Conservation (phyloP, 2,329 filamentous ascomycete genomes). For the Cladosporium sp. region DNA sequence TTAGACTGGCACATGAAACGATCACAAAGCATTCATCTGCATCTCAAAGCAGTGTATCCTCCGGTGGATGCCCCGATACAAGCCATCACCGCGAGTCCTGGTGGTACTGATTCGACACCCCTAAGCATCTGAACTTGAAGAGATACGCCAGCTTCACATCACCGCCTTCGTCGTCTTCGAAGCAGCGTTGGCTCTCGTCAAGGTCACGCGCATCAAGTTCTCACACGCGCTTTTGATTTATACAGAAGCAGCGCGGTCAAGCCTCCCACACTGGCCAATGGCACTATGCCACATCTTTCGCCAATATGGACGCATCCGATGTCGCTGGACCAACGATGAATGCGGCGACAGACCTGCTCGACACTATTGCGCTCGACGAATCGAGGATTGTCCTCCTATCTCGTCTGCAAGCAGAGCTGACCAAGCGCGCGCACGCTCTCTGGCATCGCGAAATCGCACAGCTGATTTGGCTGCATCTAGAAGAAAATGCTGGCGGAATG, state of each 20-base stretch:
- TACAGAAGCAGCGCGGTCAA: conserved; percentile 1
- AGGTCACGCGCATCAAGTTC: not conserved
- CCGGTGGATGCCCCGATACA: not conserved
- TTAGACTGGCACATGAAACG: conserved; percentile 3
- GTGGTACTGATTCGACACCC: not conserved
- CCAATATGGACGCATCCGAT: conserved; percentile 3
- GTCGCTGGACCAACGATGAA: conserved; percentile 13
- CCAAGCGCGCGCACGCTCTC: conserved; percentile 4
- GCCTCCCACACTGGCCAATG: conserved; percentile 5
- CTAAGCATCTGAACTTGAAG: not conserved
- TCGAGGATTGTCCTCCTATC: not conserved
- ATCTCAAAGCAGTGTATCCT: conserved; percentile 1
- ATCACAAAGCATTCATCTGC: not conserved
- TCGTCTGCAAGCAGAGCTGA: conserved; percentile 4
- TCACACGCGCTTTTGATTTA: not conserved
- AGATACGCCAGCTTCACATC: not conserved
- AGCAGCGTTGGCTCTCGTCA: conserved; percentile 6
- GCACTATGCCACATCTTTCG: conserved; percentile 2
- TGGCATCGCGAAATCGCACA: conserved; percentile 1
- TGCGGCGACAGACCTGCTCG: conserved; percentile 1
- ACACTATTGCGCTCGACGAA: not conserved
- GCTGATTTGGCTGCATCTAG: not conserved
- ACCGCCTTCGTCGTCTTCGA: conserved; percentile 7
- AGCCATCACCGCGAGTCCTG: not conserved
- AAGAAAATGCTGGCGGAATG: not conserved